Conservation (phyloP, 331 rosid genomes). For the Quercus lobata region DNA sequence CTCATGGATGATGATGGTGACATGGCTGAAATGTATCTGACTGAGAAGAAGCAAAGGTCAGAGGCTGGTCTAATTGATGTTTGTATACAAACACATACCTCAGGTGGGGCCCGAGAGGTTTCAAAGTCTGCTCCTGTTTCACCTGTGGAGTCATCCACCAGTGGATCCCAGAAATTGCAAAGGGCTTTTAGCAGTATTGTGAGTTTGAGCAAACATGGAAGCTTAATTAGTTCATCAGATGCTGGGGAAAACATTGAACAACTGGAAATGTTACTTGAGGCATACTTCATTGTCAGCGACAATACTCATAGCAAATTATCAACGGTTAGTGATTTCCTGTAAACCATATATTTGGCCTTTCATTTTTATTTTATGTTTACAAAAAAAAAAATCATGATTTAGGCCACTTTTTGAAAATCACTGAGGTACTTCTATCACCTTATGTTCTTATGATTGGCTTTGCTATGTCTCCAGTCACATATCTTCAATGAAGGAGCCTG, state of each 20-base stretch:
- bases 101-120: constrained; percentile 22
- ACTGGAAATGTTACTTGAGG: constrained; percentile 98
- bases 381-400: not conserved
- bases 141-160: constrained; percentile 62
- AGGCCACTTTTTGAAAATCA: not conserved
- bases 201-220: constrained; percentile 58
- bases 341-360: not conserved
- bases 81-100: constrained; percentile 29
- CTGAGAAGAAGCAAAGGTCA: constrained; percentile 86
- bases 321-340: constrained; percentile 52
- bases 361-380: not conserved
- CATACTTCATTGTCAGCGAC: constrained; percentile 93
- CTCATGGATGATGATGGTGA: constrained; percentile 99
- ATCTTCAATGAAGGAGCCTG: not conserved
- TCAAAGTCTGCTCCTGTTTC: constrained; percentile 83
- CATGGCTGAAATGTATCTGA: constrained; percentile 99
- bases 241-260: constrained; percentile 82
- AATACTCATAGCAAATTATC: constrained; percentile 87
- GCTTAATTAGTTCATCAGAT: constrained; percentile 62
- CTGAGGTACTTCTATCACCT: not conserved
- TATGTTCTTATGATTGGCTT: not conserved
- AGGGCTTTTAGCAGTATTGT: constrained; percentile 74
- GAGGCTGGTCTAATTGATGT: constrained; percentile 50
- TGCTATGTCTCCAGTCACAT: not conserved
- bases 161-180: constrained; percentile 52